These are phyloP conservation scores for Kalanchoe fedtschenkoi DNA, from an alignment of 164 flowering plant species.

Conservation along the genomic window DNA sequence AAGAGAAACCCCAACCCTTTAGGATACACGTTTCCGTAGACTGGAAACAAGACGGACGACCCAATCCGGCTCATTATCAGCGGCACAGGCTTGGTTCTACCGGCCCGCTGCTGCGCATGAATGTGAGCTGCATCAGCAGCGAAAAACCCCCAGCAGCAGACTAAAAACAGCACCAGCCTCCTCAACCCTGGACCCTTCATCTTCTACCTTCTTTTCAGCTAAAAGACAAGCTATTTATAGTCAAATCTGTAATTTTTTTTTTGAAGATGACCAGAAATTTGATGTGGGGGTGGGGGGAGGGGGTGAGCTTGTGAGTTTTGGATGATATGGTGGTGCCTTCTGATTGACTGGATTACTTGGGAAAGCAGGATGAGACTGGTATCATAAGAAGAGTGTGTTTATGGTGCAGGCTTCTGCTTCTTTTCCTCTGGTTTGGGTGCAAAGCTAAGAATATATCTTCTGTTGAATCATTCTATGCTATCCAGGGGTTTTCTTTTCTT, in stretches of 20 bases:
- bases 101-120: slow-evolving; percentile 7
- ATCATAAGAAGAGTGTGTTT: neutral
- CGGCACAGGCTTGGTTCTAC: slow-evolving; percentile 17
- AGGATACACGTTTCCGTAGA: slow-evolving; percentile 59
- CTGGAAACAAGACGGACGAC: slow-evolving; percentile 37
- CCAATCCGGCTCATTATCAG: slow-evolving; percentile 14
- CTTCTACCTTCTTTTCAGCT: neutral
- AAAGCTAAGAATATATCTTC: no score
- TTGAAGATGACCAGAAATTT: neutral
- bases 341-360: slow-evolving; percentile 7
- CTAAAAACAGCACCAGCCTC: slow-evolving; percentile 5
- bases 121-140: slow-evolving; percentile 11
- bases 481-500: no score
- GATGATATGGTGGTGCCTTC: neutral
- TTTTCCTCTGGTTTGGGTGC: slow-evolving; percentile 6
- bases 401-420: neutral
- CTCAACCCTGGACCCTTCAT: slow-evolving; percentile 3
- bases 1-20: slow-evolving; percentile 23
- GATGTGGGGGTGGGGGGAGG: neutral
- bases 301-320: neutral
- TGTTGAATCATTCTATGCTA: no score
- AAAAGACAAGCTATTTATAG: neutral
- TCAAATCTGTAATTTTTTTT: neutral
- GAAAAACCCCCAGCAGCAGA: slow-evolving; percentile 6
- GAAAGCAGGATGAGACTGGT: slow-evolving; percentile 4